Percentiles rank a stretch among this genome's conserved stretches.
These are phyloP conservation scores for Capillidium heterosporum DNA, from an alignment of 371 early-diverging fungal genomes.

Conservation along the genomic window DNA sequence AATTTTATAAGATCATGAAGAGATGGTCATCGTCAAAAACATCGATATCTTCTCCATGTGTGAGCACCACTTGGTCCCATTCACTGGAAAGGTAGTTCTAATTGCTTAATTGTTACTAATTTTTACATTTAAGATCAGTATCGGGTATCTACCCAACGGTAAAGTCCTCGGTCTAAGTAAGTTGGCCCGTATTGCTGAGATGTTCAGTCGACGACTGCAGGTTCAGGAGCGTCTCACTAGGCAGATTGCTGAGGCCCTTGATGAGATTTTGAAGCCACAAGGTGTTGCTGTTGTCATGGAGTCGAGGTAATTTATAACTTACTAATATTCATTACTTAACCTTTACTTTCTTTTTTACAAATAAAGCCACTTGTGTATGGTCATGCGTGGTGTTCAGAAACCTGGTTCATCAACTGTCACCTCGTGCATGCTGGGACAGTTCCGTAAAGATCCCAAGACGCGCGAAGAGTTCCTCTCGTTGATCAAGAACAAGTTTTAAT, in stretches of 20 bases:
- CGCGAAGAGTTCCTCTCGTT: conserved; percentile 87
- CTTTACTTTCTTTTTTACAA: background rate
- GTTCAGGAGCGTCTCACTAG: conserved; percentile 96
- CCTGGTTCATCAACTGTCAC: conserved; percentile 87
- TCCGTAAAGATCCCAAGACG: conserved; percentile 79
- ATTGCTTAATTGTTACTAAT: background rate
- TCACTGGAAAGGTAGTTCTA: conserved; percentile 65
- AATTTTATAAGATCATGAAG: conserved; percentile 78
- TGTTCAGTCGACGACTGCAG: conserved; percentile 89
- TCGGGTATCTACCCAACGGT: conserved; percentile 92
- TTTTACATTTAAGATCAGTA: conserved; percentile 36
- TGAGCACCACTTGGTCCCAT: conserved; percentile 98
- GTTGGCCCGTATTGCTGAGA: conserved; percentile 93
- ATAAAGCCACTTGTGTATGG: conserved; percentile 75
- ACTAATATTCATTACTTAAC: background rate
- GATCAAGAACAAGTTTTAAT: conserved; percentile 17
- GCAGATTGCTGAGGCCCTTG: conserved; percentile 81
- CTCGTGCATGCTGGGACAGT: conserved; percentile 86
- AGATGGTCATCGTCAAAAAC: conserved; percentile 94
- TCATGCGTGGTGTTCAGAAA: conserved; percentile 89
- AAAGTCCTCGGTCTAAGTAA: conserved; percentile 92
- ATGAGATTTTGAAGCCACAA: conserved; percentile 81
- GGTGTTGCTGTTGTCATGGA: conserved; percentile 98
- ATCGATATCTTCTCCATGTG: conserved; percentile 90
- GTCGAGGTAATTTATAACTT: conserved; percentile 38